Evolutionary conservation across 2,329 filamentous ascomycete genomes (phyloP).

Genomic region (Pyrenophora teres): DNA sequence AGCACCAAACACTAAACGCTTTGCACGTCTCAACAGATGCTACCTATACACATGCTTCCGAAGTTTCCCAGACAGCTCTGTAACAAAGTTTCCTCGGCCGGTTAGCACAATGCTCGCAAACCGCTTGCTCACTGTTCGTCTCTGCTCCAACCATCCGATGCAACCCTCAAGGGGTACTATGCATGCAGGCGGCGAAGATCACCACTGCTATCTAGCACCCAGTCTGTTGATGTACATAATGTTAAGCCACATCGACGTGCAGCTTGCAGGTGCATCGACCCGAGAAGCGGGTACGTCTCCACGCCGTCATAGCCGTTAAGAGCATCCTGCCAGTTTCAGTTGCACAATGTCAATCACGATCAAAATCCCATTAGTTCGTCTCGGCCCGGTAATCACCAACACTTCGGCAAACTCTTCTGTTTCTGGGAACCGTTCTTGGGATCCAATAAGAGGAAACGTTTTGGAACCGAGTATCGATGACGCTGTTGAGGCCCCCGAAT

Average conservation of each 20-base stretch:
- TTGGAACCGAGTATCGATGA: background rate
- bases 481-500: constrained; percentile 1
- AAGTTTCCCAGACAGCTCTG: background rate
- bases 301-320: constrained; percentile 30
- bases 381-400: constrained; percentile 8
- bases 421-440: background rate
- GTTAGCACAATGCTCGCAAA: background rate
- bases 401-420: background rate
- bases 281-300: constrained; percentile 29
- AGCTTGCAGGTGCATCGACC: constrained; percentile 15
- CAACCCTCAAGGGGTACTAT: too few relatives aligned
- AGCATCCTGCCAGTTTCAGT: constrained; percentile 7
- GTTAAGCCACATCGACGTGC: constrained; percentile 26
- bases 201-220: constrained; percentile 24
- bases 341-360: constrained; percentile 5
- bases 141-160: too few relatives aligned
- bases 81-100: background rate
- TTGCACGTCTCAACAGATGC: constrained; percentile 8
- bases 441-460: background rate
- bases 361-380: constrained; percentile 7
- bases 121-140: too few relatives aligned
- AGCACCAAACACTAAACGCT: background rate
- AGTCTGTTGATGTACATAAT: constrained; percentile 32
- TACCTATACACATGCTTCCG: background rate
- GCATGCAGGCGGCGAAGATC: too few relatives aligned